Conservation (phyloP, 2,329 filamentous ascomycete species). For the Nemania abortiva region DNA sequence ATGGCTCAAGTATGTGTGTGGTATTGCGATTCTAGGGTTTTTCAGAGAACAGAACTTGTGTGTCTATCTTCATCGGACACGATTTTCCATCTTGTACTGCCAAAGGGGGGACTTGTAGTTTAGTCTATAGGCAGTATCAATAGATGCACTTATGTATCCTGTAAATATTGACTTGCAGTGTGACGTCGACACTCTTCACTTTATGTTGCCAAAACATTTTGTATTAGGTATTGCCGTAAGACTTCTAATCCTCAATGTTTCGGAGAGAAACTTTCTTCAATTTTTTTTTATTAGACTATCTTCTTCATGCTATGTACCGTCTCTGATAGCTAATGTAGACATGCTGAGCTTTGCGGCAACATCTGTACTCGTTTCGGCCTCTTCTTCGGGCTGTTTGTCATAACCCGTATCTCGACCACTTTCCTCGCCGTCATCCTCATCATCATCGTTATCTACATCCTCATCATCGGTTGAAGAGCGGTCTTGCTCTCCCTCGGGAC, state of each 20-base stretch:
- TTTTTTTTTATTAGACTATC: conserved; percentile 18
- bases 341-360: conserved; percentile 38
- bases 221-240: background rate
- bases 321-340: conserved; percentile 44
- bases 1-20: conserved; percentile 47
- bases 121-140: conserved; percentile 49
- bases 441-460: conserved; percentile 49
- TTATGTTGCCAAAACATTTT: background rate
- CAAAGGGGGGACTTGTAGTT: conserved; percentile 44
- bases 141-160: conserved; percentile 41
- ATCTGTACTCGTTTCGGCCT: conserved; percentile 7
- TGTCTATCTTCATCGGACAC: conserved; percentile 49
- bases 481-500: conserved; percentile 54
- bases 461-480: conserved; percentile 54
- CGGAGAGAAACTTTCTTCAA: background rate
- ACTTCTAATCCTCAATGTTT: background rate
- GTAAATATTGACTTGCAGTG: conserved; percentile 11
- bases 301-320: conserved; percentile 42
- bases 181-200: background rate
- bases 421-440: conserved; percentile 47
- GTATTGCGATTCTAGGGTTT: conserved; percentile 38
- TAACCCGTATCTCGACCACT: conserved; percentile 45
- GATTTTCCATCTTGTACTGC: conserved; percentile 46
- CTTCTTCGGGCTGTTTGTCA: conserved; percentile 9
- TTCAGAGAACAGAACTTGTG: conserved; percentile 43